These are phyloP conservation scores for Blastocystis sp. DNA, from an alignment of 352 stramenopile species.

Conservation along the genomic window DNA sequence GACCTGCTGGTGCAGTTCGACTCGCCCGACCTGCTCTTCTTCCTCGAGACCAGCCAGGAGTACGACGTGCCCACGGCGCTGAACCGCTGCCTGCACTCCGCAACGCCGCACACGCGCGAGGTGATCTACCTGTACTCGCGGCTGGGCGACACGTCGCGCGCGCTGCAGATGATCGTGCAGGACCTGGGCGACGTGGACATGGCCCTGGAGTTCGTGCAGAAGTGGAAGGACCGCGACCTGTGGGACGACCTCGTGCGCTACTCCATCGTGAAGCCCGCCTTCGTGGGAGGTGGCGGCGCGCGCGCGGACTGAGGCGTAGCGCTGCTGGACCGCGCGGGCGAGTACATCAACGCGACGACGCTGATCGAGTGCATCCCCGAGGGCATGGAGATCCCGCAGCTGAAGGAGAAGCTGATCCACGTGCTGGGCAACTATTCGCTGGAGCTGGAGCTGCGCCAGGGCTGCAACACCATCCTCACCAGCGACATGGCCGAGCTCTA, in stretches of 20 bases:
- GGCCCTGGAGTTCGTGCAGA: constrained; percentile 66
- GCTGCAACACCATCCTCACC: constrained; percentile 64
- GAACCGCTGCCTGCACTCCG: constrained; percentile 22
- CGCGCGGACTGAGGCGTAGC: constrained; percentile 26
- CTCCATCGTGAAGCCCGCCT: constrained; percentile 50
- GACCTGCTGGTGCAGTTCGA: constrained; percentile 47
- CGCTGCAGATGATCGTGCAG: constrained; percentile 68
- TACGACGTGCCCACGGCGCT: constrained; percentile 55
- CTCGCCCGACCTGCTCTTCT: constrained; percentile 53
- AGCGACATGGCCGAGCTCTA: constrained; percentile 59
- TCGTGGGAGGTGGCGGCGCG: constrained; percentile 32
- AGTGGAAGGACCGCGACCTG: constrained; percentile 66
- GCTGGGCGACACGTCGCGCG: constrained; percentile 48
- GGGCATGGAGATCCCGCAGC: constrained; percentile 58
- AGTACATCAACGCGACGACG: constrained; percentile 67
- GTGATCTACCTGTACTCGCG: constrained; percentile 64
- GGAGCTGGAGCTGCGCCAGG: constrained; percentile 64
- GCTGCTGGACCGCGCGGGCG: constrained; percentile 51
- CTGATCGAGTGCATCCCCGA: constrained; percentile 60
- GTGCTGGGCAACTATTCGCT: constrained; percentile 65
- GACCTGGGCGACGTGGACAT: constrained; percentile 65
- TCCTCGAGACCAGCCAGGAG: constrained; percentile 54
- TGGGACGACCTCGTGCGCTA: constrained; percentile 58
- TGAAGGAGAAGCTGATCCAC: constrained; percentile 65
- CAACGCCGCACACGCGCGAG: constrained; percentile 48